Evolutionary conservation across 2,329 filamentous ascomycete genomes (phyloP), one percentile per base, ranked within the genome.

Genomic region (Aureobasidium sp.): DNA sequence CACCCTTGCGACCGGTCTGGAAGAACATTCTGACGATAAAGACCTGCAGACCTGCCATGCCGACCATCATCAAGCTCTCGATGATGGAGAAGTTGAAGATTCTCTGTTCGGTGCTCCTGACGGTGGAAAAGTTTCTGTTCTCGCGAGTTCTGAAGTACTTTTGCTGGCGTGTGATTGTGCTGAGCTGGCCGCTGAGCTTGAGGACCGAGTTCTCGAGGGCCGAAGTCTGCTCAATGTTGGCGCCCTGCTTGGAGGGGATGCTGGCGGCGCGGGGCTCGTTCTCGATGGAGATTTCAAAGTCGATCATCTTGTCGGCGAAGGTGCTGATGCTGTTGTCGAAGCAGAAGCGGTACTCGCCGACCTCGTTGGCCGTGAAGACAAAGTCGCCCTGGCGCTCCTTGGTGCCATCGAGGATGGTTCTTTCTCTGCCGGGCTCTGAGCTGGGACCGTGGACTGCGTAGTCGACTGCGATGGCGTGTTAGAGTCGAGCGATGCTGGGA

Each of bases 81-180:
- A 97, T 88, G 72, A 99, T 81, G 74, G 90, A 96, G 76, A 99
- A 96, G 78, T 97, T 97, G 80, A 97, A 91, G 71, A 99, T 99
- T 66, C 94, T 84, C 74, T 85, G 86, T 81, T 99, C 94, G 44
- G 94, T 99, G 79, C 92, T 97, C 75, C 90, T 84, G 70, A 99
- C 94, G 11, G 94, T 99, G 79, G 90, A 95, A 79, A 99, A 97
- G 79, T 99, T 99, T 65, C 94, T 85, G 83, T 99, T 99, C 82
- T 99, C 94, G 68, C 94, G 87, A 2, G 94, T 99, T 66, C 95
- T 89, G 86, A 99, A 99, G 81, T 99, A 99, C 76, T 99, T 99
- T 73, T 99, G 94, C 80, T 96, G 97, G 71, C 94, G 86, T 45
- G 90, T 91, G 73, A 99, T 94, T 65, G 92, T 97, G 15, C 91